Evolutionary conservation across 2,329 filamentous ascomycete genomes (phyloP).

Genomic region (Dothiorella sarmentorum): DNA sequence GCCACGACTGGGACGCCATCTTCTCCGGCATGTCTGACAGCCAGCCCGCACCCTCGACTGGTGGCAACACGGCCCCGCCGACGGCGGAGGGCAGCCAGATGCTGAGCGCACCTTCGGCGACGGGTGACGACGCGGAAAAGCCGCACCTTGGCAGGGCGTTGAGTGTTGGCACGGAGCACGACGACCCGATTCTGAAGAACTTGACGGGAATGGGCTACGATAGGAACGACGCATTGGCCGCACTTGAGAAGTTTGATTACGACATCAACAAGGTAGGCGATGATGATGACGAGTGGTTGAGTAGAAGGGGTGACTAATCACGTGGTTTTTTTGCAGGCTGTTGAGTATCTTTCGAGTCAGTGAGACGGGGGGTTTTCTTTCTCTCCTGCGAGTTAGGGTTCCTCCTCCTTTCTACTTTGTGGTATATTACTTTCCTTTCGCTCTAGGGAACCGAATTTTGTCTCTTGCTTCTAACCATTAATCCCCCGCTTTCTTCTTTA

Average conservation of each 20-base stretch:
- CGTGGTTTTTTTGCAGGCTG: background rate
- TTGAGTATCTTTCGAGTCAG: background rate
- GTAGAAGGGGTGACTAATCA: background rate
- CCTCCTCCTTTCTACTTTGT: background rate
- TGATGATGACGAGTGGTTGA: no score
- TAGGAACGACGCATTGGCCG: conserved; percentile 67
- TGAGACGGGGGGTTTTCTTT: background rate
- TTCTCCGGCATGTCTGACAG: conserved; percentile 71
- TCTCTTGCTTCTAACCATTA: background rate
- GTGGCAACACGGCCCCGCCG: conserved; percentile 35
- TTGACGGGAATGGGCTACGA: conserved; percentile 86
- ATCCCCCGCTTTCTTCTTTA: background rate
- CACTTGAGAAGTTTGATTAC: conserved; percentile 93
- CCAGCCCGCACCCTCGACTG: conserved; percentile 19
- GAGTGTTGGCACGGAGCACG: conserved; percentile 72
- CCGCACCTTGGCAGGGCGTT: conserved; percentile 63
- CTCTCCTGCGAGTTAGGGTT: background rate
- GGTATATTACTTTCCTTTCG: background rate
- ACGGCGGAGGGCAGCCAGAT: conserved; percentile 32
- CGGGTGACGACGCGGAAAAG: conserved; percentile 9
- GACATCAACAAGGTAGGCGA: conserved; percentile 83
- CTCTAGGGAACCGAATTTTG: background rate
- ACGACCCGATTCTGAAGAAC: conserved; percentile 88
- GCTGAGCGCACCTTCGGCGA: conserved; percentile 12
- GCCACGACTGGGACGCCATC: conserved; percentile 91